A percentile compares a stretch with the other conserved stretches of the same genome.
Conservation (phyloP, 768 basidiomycete genomes). For the Lyophyllum atratum region DNA sequence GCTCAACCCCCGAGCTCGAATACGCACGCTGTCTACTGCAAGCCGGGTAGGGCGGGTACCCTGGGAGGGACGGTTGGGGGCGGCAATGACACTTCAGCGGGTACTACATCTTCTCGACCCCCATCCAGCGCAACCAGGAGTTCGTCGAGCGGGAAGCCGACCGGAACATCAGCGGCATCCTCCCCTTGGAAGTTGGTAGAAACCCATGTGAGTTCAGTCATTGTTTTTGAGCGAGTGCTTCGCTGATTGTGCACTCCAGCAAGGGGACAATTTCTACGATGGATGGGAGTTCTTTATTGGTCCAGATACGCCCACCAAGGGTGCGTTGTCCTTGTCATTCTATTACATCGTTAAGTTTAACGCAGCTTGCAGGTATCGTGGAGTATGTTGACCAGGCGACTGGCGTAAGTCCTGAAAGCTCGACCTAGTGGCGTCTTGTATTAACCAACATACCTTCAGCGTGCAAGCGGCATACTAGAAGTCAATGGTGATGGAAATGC, state of each 20-base stretch:
- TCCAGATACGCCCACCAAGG: slow-evolving; percentile 73
- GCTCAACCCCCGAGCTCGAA: slow-evolving; percentile 29
- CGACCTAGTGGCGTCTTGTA: slow-evolving; percentile 1
- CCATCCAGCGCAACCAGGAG: slow-evolving; percentile 22
- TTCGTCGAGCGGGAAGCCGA: slow-evolving; percentile 19
- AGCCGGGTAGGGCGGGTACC: slow-evolving; percentile 33
- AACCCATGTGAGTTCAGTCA: slow-evolving; percentile 50
- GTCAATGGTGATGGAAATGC: slow-evolving; percentile 76
- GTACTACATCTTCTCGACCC: slow-evolving; percentile 15
- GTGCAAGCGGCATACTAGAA: slow-evolving; percentile 57
- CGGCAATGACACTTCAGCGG: slow-evolving; percentile 23
- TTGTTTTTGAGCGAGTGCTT: slow-evolving; percentile 4
- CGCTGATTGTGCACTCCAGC: slow-evolving; percentile 31
- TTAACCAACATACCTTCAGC: slow-evolving; percentile 31
- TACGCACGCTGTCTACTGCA: slow-evolving; percentile 45
- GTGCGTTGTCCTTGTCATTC: slow-evolving; percentile 28
- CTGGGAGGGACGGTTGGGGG: slow-evolving; percentile 18
- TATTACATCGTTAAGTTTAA: background rate
- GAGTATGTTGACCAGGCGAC: slow-evolving; percentile 64
- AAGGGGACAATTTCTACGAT: slow-evolving; percentile 76
- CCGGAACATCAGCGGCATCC: slow-evolving; percentile 27
- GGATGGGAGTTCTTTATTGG: slow-evolving; percentile 75
- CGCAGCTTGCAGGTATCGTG: slow-evolving; percentile 40
- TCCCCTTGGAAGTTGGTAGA: slow-evolving; percentile 64
- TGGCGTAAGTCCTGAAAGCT: slow-evolving; percentile 45